Evolutionary conservation across 305 asterid genomes (phyloP).

Genomic region (Fraxinus ornus): DNA sequence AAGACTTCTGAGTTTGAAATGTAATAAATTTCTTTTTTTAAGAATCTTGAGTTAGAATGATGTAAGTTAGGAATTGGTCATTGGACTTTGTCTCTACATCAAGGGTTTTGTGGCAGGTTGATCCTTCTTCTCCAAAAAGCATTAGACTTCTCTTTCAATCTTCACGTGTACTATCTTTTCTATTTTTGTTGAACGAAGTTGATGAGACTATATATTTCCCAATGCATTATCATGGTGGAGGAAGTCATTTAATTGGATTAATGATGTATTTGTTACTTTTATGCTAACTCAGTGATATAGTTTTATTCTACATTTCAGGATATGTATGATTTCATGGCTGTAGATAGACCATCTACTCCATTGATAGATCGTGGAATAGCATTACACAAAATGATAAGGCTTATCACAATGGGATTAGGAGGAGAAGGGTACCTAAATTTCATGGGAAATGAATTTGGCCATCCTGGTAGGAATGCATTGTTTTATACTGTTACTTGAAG

Average conservation of each 20-base stretch:
- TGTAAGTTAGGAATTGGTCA: neutral
- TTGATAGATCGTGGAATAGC: constrained; percentile 97
- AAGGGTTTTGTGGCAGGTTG: neutral
- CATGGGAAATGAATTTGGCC: constrained; percentile 99
- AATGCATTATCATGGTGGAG: neutral
- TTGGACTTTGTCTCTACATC: neutral
- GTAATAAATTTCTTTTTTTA: neutral
- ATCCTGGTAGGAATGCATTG: constrained; percentile 67
- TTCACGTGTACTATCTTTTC: neutral
- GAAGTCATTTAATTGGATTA: constrained; percentile 9
- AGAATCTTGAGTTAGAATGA: constrained; percentile 1
- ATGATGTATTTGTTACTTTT: constrained; percentile 7
- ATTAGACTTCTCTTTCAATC: neutral
- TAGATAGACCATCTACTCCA: constrained; percentile 94
- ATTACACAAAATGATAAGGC: constrained; percentile 97
- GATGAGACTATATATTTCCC: neutral
- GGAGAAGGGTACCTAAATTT: constrained; percentile 99
- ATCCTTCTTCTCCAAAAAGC: neutral
- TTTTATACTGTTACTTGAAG: constrained; percentile 4
- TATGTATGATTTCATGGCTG: constrained; percentile 98
- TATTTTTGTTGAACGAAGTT: neutral
- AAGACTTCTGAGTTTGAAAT: neutral
- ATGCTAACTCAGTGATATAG: constrained; percentile 12
- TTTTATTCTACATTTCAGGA: constrained; percentile 58
- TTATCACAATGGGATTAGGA: constrained; percentile 95